Percentiles rank a stretch among this genome's conserved stretches.
Evolutionary conservation across 2,329 filamentous ascomycete species (phyloP).

Genomic region (Pezicula neosporulosa): DNA sequence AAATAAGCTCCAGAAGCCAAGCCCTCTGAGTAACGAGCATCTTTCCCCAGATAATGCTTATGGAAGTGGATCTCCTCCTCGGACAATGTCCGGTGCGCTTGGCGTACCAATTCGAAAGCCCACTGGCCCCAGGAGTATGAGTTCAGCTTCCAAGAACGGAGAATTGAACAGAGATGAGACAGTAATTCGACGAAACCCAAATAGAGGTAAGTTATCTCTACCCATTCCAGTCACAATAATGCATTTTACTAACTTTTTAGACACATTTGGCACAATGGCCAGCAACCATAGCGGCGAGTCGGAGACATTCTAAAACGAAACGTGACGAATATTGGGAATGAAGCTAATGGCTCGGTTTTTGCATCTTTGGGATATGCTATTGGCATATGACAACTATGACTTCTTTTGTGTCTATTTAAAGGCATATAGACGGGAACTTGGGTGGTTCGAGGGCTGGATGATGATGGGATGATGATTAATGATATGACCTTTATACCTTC

Average conservation of each 20-base stretch:
- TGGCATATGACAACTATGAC: too few relatives aligned
- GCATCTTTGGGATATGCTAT: not conserved
- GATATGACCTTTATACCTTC: too few relatives aligned
- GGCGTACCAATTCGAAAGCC: conserved; percentile 28
- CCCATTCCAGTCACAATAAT: not conserved
- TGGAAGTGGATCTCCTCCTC: conserved; percentile 16
- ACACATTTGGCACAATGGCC: conserved; percentile 50
- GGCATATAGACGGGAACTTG: too few relatives aligned
- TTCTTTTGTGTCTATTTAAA: too few relatives aligned
- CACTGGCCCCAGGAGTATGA: conserved; percentile 31
- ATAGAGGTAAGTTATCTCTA: conserved; percentile 47
- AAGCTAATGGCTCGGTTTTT: not conserved
- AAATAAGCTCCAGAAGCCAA: conserved; percentile 49
- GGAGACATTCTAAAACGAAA: conserved; percentile 45
- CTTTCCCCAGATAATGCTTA: conserved; percentile 8
- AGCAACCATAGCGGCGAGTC: conserved; percentile 44
- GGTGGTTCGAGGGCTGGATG: too few relatives aligned
- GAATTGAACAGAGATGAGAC: conserved; percentile 25
- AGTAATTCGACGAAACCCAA: conserved; percentile 31
- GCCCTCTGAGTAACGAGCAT: conserved; percentile 55
- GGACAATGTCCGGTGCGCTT: conserved; percentile 19
- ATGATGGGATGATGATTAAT: too few relatives aligned
- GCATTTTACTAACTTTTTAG: conserved; percentile 28
- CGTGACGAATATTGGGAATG: not conserved
- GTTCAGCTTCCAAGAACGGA: conserved; percentile 19